A percentile compares a stretch with the other conserved stretches of the same genome.
Evolutionary conservation across 1,284 basidiomycete species (phyloP).

Genomic region (Cystobasidiaceae sp.): DNA sequence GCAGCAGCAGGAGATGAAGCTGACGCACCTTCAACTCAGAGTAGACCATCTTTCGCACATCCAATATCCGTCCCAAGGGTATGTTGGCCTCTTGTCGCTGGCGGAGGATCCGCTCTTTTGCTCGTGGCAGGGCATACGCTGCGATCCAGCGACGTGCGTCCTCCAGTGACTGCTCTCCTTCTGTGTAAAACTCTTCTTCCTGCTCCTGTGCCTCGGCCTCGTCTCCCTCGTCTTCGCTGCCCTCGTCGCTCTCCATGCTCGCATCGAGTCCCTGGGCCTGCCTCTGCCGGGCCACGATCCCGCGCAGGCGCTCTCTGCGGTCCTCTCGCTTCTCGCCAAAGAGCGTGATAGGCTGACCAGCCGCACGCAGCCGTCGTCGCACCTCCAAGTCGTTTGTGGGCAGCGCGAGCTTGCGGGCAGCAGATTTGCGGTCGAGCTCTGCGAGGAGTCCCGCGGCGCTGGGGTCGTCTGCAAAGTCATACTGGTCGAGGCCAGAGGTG

Average conservation of each 20-base stretch:
- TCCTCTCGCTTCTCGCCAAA: slow-evolving; percentile 78
- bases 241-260: slow-evolving; percentile 35
- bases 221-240: slow-evolving; percentile 20
- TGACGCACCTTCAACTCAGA: slow-evolving; percentile 73
- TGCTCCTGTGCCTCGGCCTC: slow-evolving; percentile 47
- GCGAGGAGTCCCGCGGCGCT: slow-evolving; percentile 17
- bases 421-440: slow-evolving; percentile 91
- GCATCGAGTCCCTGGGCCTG: slow-evolving; percentile 60
- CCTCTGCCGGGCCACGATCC: slow-evolving; percentile 74
- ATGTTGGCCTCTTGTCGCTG: slow-evolving; percentile 82
- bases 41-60: slow-evolving; percentile 83
- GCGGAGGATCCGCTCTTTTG: slow-evolving; percentile 80
- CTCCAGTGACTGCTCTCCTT: slow-evolving; percentile 78
- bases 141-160: slow-evolving; percentile 77
- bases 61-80: slow-evolving; percentile 84
- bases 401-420: slow-evolving; percentile 85
- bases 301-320: slow-evolving; percentile 84
- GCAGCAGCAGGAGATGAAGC: slow-evolving; percentile 14
- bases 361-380: slow-evolving; percentile 76
- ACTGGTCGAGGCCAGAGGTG: slow-evolving; percentile 1
- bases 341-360: slow-evolving; percentile 91
- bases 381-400: slow-evolving; percentile 95
- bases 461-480: slow-evolving; percentile 30
- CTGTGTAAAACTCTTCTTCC: slow-evolving; percentile 93
- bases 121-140: slow-evolving; percentile 87